Evolutionary conservation across 495 filamentous ascomycete species (phyloP).

Genomic region (Amphirosellinia nigrospora): DNA sequence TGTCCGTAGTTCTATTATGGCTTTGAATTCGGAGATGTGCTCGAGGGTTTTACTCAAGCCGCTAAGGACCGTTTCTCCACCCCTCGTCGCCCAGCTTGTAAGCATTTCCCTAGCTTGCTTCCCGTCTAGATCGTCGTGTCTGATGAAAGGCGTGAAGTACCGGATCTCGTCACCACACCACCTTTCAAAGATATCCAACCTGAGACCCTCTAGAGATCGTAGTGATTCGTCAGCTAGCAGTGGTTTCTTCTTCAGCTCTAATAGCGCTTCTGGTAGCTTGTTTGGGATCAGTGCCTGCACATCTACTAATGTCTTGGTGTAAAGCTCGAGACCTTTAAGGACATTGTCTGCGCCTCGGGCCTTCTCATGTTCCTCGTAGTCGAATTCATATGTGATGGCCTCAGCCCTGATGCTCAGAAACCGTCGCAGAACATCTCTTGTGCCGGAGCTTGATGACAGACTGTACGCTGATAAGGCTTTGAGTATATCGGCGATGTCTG

Average conservation of each 20-base stretch:
- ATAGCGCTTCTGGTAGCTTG: conserved; percentile 72
- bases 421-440: conserved; percentile 78
- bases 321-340: conserved; percentile 69
- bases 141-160: conserved; percentile 88
- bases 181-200: conserved; percentile 78
- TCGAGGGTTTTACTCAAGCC: conserved; percentile 64
- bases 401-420: conserved; percentile 78
- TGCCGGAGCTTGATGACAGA: conserved; percentile 79
- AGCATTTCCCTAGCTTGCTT: conserved; percentile 68
- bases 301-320: conserved; percentile 76
- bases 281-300: conserved; percentile 76
- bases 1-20: conserved; percentile 70
- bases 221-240: conserved; percentile 74
- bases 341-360: conserved; percentile 53
- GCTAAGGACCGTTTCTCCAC: conserved; percentile 66
- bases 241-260: conserved; percentile 68
- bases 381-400: conserved; percentile 66
- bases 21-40: conserved; percentile 64
- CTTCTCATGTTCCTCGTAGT: conserved; percentile 44
- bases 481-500: conserved; percentile 63
- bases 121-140: conserved; percentile 77
- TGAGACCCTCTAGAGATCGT: conserved; percentile 67
- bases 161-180: conserved; percentile 86
- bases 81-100: conserved; percentile 74
- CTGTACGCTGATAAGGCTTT: conserved; percentile 80